A percentile compares a stretch with the other conserved stretches of the same genome.
Evolutionary conservation across 139 green algal genomes (phyloP).

Genomic region (Chlamydomonas incerta): DNA sequence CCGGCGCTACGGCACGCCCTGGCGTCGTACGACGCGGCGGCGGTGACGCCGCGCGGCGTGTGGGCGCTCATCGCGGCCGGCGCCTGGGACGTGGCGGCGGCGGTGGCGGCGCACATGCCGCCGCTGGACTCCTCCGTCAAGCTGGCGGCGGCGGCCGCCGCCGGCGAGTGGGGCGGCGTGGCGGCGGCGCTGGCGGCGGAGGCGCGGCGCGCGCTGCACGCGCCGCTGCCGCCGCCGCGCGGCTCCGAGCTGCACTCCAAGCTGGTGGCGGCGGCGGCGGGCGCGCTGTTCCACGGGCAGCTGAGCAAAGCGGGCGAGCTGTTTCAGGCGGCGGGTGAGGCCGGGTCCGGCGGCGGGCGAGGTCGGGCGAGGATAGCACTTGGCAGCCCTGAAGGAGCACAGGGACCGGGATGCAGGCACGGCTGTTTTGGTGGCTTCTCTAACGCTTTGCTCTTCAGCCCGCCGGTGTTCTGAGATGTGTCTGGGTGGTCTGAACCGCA

Average conservation of each 20-base stretch:
- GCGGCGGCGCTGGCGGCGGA: slow-evolving; percentile 42
- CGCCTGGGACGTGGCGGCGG: slow-evolving; percentile 55
- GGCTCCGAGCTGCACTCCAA: slow-evolving; percentile 55
- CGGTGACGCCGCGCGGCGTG: slow-evolving; percentile 18
- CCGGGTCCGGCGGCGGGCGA: too few relatives aligned
- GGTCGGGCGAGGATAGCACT: too few relatives aligned
- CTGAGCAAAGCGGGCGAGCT: not conserved
- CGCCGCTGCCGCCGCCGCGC: slow-evolving; percentile 44
- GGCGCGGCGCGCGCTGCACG: slow-evolving; percentile 41
- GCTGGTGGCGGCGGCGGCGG: slow-evolving; percentile 55
- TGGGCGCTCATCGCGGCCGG: slow-evolving; percentile 32
- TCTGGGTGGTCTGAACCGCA: too few relatives aligned
- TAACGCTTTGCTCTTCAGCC: too few relatives aligned
- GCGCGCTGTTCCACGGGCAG: slow-evolving; percentile 57
- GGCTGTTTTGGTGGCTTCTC: too few relatives aligned
- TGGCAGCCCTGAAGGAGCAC: too few relatives aligned
- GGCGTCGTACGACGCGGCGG: slow-evolving; percentile 16
- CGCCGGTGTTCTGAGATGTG: too few relatives aligned
- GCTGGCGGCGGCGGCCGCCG: slow-evolving; percentile 54
- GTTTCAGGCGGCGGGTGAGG: slow-evolving; percentile 31
- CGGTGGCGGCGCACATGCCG: slow-evolving; percentile 37
- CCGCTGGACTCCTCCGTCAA: slow-evolving; percentile 40
- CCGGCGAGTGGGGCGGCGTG: slow-evolving; percentile 11
- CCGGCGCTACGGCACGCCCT: slow-evolving; percentile 47
- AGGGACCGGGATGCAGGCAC: too few relatives aligned